phyloP scores from a whole-genome alignment of 208 protist genomes.

The Trypanosoma vivax region DNA sequence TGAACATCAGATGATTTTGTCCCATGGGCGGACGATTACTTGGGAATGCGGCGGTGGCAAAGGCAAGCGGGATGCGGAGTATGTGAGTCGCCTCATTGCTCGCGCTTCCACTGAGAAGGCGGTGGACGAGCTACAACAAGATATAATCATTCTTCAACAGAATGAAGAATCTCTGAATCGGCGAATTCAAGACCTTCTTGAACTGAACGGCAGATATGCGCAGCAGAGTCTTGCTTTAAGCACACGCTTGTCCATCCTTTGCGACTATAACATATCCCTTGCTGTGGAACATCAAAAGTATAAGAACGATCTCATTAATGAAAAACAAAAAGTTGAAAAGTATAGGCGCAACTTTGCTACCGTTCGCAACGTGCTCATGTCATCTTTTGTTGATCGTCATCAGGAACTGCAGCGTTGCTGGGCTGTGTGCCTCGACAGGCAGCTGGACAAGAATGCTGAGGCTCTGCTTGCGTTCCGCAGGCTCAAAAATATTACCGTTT shows the following conservation, averaged over 20 bases:
- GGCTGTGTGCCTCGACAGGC: neutral
- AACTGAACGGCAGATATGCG: constrained; percentile 70
- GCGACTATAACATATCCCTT: constrained; percentile 67
- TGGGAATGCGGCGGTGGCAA: constrained; percentile 8
- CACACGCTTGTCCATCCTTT: constrained; percentile 57
- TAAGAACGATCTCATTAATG: constrained; percentile 39
- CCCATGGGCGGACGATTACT: constrained; percentile 16
- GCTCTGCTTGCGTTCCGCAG: neutral
- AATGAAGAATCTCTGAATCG: constrained; percentile 12
- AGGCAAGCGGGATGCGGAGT: constrained; percentile 22
- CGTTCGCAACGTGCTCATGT: constrained; percentile 43
- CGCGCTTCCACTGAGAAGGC: constrained; percentile 54
- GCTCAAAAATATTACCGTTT: neutral
- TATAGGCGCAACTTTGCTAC: constrained; percentile 33
- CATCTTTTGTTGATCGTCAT: constrained; percentile 20
- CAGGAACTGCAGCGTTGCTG: neutral
- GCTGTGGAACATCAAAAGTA: constrained; percentile 45
- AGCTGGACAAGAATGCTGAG: neutral
- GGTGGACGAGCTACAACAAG: constrained; percentile 47
- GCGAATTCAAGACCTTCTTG: constrained; percentile 33
- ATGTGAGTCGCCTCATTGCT: constrained; percentile 57
- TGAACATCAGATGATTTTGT: constrained; percentile 64
- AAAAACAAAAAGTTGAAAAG: constrained; percentile 32
- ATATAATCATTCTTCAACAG: constrained; percentile 24
- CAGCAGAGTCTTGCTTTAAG: constrained; percentile 62